Conservation (phyloP, 129 eudicot genomes). For the Scalesia atractyloides region DNA sequence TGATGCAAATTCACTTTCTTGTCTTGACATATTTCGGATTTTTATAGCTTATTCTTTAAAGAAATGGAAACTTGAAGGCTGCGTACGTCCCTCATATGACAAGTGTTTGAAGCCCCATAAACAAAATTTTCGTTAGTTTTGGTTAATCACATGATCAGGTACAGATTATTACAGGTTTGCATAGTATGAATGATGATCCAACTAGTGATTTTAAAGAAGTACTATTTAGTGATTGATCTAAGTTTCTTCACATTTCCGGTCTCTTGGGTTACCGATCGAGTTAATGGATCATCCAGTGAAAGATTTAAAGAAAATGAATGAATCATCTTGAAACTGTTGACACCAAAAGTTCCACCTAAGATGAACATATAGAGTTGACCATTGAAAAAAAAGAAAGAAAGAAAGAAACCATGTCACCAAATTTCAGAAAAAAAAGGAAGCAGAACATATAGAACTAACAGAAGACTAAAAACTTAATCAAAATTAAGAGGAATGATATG, state of each 20-base stretch:
- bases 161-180: not conserved
- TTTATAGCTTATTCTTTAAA: not conserved
- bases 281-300: not conserved
- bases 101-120: not conserved
- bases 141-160: not conserved
- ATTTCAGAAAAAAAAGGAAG: not conserved
- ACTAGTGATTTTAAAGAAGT: not conserved
- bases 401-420: not conserved
- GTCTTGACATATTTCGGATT: not conserved
- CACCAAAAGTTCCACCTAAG: not conserved
- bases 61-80: not conserved
- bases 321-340: not conserved
- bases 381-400: not conserved
- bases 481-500: not conserved
- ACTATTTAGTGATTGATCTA: not conserved
- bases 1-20: not conserved
- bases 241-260: not conserved
- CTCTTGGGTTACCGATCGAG: not conserved
- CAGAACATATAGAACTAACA: not conserved
- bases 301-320: not conserved
- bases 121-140: not conserved
- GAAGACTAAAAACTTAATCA: not conserved
- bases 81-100: not conserved
- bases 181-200: not conserved
- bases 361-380: conserved; percentile 1